Percentiles rank a stretch among this genome's conserved stretches.
These are phyloP conservation scores for Coprinellus aureogranulatus DNA, from an alignment of 768 basidiomycete species.

Conservation along the genomic window DNA sequence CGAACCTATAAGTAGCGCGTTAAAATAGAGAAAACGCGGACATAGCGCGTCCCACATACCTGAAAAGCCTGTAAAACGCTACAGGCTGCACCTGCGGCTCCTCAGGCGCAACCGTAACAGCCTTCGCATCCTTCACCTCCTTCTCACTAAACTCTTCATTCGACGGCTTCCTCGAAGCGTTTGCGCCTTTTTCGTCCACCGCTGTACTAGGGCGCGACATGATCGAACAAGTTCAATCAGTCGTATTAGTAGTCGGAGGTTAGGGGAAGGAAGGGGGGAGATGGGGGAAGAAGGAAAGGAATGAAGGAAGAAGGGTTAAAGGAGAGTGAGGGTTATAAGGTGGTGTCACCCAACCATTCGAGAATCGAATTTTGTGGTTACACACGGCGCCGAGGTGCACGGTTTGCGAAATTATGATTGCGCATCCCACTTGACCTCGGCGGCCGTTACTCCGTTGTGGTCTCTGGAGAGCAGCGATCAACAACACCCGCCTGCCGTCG, in stretches of 20 bases:
- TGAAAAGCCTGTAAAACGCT: slow-evolving; percentile 11
- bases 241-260: no score
- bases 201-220: neutral
- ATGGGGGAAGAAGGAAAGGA: neutral
- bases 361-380: no score
- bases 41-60: neutral
- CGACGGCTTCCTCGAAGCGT: neutral
- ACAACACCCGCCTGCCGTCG: no score
- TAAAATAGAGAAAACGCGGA: neutral
- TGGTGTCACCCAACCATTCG: no score
- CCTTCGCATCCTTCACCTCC: neutral
- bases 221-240: neutral
- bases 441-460: no score
- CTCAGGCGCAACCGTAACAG: neutral
- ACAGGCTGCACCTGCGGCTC: slow-evolving; percentile 9
- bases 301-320: no score
- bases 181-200: neutral
- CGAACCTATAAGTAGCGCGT: slow-evolving; percentile 48
- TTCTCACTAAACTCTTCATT: neutral
- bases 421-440: no score
- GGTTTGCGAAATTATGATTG: no score
- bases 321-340: no score
- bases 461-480: no score
- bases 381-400: no score
- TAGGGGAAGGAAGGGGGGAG: neutral